Base-by-base conservation (phyloP, 495 filamentous ascomycete genomes). In the Daldinia loculata region DNA sequence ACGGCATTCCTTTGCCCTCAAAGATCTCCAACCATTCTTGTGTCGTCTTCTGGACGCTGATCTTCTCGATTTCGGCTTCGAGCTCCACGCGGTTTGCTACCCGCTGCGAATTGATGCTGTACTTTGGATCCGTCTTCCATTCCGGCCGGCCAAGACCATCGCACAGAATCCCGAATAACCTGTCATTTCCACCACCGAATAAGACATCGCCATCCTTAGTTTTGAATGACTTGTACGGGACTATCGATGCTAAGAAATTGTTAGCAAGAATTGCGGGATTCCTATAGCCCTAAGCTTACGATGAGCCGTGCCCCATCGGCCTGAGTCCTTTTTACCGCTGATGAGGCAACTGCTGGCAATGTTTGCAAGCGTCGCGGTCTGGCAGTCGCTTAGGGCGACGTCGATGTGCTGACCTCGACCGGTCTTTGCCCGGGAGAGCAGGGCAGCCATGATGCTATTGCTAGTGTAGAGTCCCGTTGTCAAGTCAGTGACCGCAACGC, bases 381-480 rank as follows among this genome's bases (percentile, higher is more conserved):
- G 95, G 70, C 93, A 97, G 78, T 99, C 95, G 74, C 92, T 96
- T 62, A 99, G 79, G 2, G 91, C 89, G 19, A 92, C 92, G 78
- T 99, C 95, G 52, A 99, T 94, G 79, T 97, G 93, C 79, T 98
- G 95, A 0, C 95, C 95, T 51, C 76, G 78, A 1, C 83, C 82
- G 0, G 82, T 82, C 67, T 74, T 83, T 3, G 77, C 80, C 15
- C 95, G 86, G 1, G 87, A 85, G 56, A 99, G 82, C 51, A 99
- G 81, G 0, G 96, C 94, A 0, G 95, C 95, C 93, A 98, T 97
- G 74, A 99, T 93, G 34, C 91, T 88, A 80, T 98, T 98, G 53
- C 92, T 93, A n/a, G 95, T 93, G 76, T 98, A 98, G n/a, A 99
- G 76, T 0, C 95, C 95, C 0, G 95, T 98, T 0, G 95, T 98